A percentile compares a stretch with the other conserved stretches of the same genome.
Conservation (phyloP, 2,329 filamentous ascomycete genomes). For the Emergomyces africanus region DNA sequence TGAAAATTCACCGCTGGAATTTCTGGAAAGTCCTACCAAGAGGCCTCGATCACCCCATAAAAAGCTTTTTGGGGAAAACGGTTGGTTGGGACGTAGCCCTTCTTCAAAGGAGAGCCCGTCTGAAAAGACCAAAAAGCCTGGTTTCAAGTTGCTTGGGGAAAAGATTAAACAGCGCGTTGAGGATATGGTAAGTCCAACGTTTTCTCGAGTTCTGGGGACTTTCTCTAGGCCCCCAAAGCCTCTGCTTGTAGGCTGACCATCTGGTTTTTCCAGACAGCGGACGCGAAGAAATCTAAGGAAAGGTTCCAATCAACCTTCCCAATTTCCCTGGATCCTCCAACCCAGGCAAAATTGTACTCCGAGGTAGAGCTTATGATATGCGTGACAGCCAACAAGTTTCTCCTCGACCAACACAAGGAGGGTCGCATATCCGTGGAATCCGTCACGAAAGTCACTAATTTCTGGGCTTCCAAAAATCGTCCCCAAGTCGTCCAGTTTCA, state of each 20-base stretch:
- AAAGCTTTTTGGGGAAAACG: constrained; percentile 30
- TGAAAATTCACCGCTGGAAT: constrained; percentile 11
- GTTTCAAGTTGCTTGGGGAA: constrained; percentile 23
- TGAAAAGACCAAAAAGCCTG: constrained; percentile 18
- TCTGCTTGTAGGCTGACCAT: background rate
- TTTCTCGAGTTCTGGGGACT: background rate
- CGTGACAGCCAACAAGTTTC: constrained; percentile 32
- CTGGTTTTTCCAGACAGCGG: constrained; percentile 13
- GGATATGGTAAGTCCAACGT: constrained; percentile 20
- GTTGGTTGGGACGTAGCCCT: constrained; percentile 26
- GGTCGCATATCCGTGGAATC: constrained; percentile 28
- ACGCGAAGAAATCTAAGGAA: constrained; percentile 16
- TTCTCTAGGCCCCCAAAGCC: background rate
- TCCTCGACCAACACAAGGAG: constrained; percentile 29
- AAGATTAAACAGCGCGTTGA: constrained; percentile 29
- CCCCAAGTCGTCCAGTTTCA: constrained; percentile 39
- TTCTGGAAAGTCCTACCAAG: constrained; percentile 10
- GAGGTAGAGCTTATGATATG: constrained; percentile 36
- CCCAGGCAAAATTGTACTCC: constrained; percentile 33
- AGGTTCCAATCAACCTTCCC: constrained; percentile 16
- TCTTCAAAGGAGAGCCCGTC: constrained; percentile 18
- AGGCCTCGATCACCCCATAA: constrained; percentile 25
- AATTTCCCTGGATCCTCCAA: constrained; percentile 28
- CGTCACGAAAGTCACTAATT: constrained; percentile 24
- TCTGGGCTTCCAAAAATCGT: constrained; percentile 35